Percentiles rank a stretch among this genome's conserved stretches.
Evolutionary conservation across 2,329 filamentous ascomycete species (phyloP).

Genomic region (Colletotrichum lupini): DNA sequence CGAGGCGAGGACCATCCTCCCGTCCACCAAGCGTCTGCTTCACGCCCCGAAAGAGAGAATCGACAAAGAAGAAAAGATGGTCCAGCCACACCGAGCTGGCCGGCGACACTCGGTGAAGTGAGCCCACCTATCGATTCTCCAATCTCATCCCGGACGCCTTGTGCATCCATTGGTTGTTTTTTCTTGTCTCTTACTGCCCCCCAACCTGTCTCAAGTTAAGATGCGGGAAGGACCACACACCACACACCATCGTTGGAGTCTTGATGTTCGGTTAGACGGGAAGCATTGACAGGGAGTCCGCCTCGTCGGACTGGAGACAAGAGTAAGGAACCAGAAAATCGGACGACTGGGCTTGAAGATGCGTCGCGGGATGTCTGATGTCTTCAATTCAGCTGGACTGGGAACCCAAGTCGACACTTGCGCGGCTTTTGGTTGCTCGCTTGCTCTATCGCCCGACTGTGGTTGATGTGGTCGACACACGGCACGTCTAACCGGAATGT

Average conservation of each 20-base stretch:
- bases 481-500: constrained; percentile 8
- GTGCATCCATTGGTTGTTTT: neutral
- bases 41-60: neutral
- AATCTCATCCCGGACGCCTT: neutral
- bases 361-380: neutral
- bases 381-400: neutral
- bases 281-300: neutral
- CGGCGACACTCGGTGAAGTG: constrained; percentile 15
- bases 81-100: constrained; percentile 22
- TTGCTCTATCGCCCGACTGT: neutral
- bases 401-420: neutral
- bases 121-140: neutral
- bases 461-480: neutral
- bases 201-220: neutral
- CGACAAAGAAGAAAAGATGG: constrained; percentile 6
- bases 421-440: neutral
- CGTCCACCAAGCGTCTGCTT: neutral
- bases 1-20: neutral
- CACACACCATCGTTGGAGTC: neutral
- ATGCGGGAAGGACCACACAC: neutral
- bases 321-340: neutral
- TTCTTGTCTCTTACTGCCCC: neutral
- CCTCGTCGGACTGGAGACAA: neutral
- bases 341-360: neutral
- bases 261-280: neutral